Base-by-base conservation (phyloP, 768 basidiomycete species). In the Tulasnella sp. region DNA sequence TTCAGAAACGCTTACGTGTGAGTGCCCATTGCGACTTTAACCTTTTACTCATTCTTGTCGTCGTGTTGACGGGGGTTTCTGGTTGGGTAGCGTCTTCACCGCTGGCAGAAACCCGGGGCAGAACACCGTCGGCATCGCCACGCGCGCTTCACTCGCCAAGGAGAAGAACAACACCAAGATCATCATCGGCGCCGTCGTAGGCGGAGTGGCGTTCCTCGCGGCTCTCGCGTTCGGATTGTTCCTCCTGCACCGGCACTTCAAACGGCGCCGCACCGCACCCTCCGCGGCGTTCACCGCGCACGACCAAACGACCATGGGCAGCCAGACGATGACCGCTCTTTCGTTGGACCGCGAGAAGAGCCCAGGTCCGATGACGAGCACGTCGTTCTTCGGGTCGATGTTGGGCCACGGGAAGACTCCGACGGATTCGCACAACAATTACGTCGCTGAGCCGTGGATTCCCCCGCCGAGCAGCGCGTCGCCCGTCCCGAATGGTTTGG, bases 171-270 rank as follows among this genome's bases (percentile, higher is more conserved):
- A 67, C 42, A 67, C 40, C 36, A 59, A 67, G 22, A n/a, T 64
- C n/a, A 74, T 74, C 32, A 66, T 69, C 35, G 74, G 74, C 7
- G 42, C 59, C n/a, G 74, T 74, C 32, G 32, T 74, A 14, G 74
- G 74, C 41, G 74, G 74, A 32, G 32, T 74, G 4, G 72, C 39
- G 26, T 62, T 62, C 42, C 65, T 74, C 22, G 37, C 47, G 1
- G 7, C 68, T 5, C 6, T 74, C 1, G 74, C 29, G 4, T 26
- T 41, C 65, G 39, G 42, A 17, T 16, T 44, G 16, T 37, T 52
- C 32, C 44, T 62, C 34, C 74, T 47, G 65, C 17, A 14, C 2
- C 73, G 66, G 19, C 65, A 66, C n/a, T 19, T 32, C 34, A 32
- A 47, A 39, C 66, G 22, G n/a, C 59, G 32, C 4, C 39, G 64